Base-by-base conservation (phyloP, 1,139 yeast species). In the Saccharomycopsis phalli region DNA sequence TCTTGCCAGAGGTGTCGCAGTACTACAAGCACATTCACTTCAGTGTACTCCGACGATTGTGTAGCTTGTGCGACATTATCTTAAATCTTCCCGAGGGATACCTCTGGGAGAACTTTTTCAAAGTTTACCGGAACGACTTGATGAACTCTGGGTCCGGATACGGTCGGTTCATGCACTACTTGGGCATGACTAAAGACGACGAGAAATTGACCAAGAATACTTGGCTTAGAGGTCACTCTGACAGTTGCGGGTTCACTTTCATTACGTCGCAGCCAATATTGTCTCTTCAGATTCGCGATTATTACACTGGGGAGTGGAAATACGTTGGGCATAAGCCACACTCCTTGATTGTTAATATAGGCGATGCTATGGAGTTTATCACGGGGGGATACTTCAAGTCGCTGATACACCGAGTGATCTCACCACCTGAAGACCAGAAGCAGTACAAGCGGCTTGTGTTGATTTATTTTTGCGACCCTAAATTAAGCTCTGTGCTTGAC, bases 331-430 rank as follows among this genome's bases (percentile, higher is more conserved):
- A 69, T 48, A 59, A 61, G 4, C 71, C 69, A 3, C 55, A 63
- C 34, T 62, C 71, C 1, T 56, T 69, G 19, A 61, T 70, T 39
- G 74, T 69, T 5, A 70, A 70, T 46, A 57, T 69, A 38, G 74
- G 73, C 7, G 74, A 69, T 52, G 66, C 68, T 0, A 50, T 69
- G 50, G 71, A 69, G 48, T 68, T 68, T 45, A 54, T 68, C 31
- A 64, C 69, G 21, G 74, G 73, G 2, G 71, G 71, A 0, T 66
- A 63, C 38, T 69, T 69, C 56, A 66, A 66, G 46, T 65, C 71
- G 14, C 62, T 69, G 6, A 54, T 69, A 36, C 74, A 69, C 45
- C 50, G 74, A 41, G 72, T 68, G 11, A 59, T 65, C 19, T 61
- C 62, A 25, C 72, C 74, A 2, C 74, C 72, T 2, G 52, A 46